Evolutionary conservation across 1,139 yeast species (phyloP), one percentile per base, ranked within the genome.

Genomic region (Hemisphaericaspora xylanilytica): DNA sequence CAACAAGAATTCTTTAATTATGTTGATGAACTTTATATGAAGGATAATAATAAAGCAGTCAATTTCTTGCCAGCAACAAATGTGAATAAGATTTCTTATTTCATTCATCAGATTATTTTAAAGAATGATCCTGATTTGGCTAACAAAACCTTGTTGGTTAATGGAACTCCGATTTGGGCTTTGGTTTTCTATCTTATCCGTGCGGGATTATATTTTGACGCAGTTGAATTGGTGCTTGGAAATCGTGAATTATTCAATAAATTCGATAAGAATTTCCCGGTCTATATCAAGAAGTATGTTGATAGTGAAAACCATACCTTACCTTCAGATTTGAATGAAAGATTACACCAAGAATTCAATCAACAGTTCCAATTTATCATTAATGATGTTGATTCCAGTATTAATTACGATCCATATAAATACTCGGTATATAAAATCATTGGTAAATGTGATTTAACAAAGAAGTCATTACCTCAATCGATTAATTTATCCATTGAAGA

Each of bases 91-190:
- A 76, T 87, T 35, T 73, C 76, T 40, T 81, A 84, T 27, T 87
- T 82, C 52, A 75, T 82, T 54, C 70, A 83, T 52, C 71, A 75
- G 39, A 56, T 71, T n/a, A 58, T 70, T 36, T 67, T 72, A 39
- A 63, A 59, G 38, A 67, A 65, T 41, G 65, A 66, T 40, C 52
- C 63, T 20, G 62, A 65, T 12, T 53, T 62, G 33, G 49, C 54
- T 40, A 59, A 59, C 18, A 63, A 62, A 39, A 70, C 75, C 1
- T 56, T 70, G 37, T 58, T 53, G 42, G 81, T 88, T 18, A 90
- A 92, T 60, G 90, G 90, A 10, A 70, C 78, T 1, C 97, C 97
- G 4, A 77, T 92, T 15, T 92, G 98, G 98, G 96, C 96, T 0
- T 66, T 89, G 37, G 65, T 92, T 5, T 94, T 85, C 56, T 90